A percentile compares a stretch with the other conserved stretches of the same genome.
phyloP scores from a whole-genome alignment of 2,329 filamentous ascomycete species.

The Colletotrichum karsti region DNA sequence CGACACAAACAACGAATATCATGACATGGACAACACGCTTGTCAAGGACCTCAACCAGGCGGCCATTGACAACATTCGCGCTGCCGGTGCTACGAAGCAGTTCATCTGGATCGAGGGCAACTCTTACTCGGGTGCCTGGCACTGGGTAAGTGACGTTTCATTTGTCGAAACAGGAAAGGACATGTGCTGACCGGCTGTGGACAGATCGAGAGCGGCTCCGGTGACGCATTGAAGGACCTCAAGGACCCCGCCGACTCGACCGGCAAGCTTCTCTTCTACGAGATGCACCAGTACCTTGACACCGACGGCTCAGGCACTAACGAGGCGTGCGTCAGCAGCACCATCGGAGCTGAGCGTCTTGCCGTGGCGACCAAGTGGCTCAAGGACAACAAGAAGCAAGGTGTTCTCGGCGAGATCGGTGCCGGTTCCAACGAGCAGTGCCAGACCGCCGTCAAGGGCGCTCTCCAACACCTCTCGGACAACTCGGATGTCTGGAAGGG shows the following conservation, averaged over 20 bases:
- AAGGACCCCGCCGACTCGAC: conserved; percentile 52
- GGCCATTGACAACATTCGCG: conserved; percentile 65
- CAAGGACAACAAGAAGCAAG: conserved; percentile 56
- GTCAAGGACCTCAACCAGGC: conserved; percentile 66
- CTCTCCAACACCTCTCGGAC: conserved; percentile 56
- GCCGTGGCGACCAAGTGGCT: conserved; percentile 57
- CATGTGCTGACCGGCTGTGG: too few relatives aligned
- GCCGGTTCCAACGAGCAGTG: conserved; percentile 56
- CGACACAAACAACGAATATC: conserved; percentile 69
- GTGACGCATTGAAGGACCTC: conserved; percentile 44
- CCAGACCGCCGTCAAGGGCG: conserved; percentile 53
- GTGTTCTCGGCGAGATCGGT: conserved; percentile 59
- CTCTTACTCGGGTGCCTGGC: conserved; percentile 55
- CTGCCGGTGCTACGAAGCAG: conserved; percentile 58
- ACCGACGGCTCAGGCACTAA: conserved; percentile 55
- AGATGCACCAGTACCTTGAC: conserved; percentile 64
- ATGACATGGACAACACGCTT: conserved; percentile 64
- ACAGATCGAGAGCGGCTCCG: conserved; percentile 41
- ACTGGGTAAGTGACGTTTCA: conserved; percentile 6
- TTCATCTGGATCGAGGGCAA: conserved; percentile 60
- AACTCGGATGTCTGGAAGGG: conserved; percentile 62
- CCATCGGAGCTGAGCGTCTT: conserved; percentile 53
- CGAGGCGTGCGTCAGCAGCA: conserved; percentile 49
- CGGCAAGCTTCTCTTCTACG: conserved; percentile 51
- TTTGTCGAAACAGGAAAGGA: too few relatives aligned